These are phyloP conservation scores for Wickerhamiella shivajii DNA, from an alignment of 805 yeast genomes.

Conservation along the genomic window DNA sequence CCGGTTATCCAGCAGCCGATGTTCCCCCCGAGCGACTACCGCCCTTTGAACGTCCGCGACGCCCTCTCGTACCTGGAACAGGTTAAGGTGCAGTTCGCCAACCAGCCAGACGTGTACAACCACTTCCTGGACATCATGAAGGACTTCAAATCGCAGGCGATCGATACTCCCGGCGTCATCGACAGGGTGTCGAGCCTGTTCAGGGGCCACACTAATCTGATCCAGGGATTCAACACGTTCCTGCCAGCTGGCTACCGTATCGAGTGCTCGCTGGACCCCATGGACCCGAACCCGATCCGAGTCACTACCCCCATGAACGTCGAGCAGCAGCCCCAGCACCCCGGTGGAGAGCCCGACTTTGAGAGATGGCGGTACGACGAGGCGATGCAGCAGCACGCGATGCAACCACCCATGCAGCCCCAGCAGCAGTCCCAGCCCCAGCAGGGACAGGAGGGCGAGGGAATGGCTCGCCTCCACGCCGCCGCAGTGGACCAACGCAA, in stretches of 20 bases:
- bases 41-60: conserved; percentile 86
- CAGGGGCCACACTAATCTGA: conserved; percentile 79
- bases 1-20: conserved; percentile 15
- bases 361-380: conserved; percentile 13
- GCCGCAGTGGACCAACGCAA: conserved; percentile 24
- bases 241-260: conserved; percentile 91
- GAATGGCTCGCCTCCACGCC: conserved; percentile 21
- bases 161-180: conserved; percentile 97
- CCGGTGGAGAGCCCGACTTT: too few relatives aligned
- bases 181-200: conserved; percentile 85
- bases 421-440: conserved; percentile 21
- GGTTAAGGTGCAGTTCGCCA: conserved; percentile 81
- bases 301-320: conserved; percentile 87
- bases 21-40: conserved; percentile 20
- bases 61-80: conserved; percentile 92
- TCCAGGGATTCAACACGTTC: conserved; percentile 95
- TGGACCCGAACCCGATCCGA: conserved; percentile 81
- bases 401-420: conserved; percentile 11
- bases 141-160: conserved; percentile 89
- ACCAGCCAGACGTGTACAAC: conserved; percentile 91
- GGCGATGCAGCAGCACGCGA: conserved; percentile 9
- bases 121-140: conserved; percentile 96
- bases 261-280: conserved; percentile 77
- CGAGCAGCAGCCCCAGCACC: too few relatives aligned
- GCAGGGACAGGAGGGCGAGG: conserved; percentile 14